phyloP scores from a whole-genome alignment of 2,329 filamentous ascomycete genomes.

The Diaporthe humulicola region DNA sequence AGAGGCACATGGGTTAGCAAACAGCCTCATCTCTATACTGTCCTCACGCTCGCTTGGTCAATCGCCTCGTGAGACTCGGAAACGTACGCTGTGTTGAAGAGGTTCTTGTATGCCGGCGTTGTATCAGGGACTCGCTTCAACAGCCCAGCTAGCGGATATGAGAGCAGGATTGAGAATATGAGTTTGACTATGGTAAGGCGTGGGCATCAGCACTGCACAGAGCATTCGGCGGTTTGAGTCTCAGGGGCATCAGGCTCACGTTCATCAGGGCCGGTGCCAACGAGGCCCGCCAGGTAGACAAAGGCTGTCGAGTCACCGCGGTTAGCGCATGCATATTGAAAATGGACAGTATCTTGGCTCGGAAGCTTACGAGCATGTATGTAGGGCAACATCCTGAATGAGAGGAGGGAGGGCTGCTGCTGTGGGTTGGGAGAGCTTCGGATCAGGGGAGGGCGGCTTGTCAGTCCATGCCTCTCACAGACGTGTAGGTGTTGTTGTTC shows the following conservation, averaged over 20 bases:
- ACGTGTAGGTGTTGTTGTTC: background rate
- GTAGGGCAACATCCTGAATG: slow-evolving; percentile 49
- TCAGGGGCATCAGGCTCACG: slow-evolving; percentile 50
- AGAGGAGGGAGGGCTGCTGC: background rate
- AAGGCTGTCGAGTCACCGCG: slow-evolving; percentile 54
- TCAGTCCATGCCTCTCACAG: slow-evolving; percentile 35
- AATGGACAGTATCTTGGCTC: no score
- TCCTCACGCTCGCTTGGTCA: background rate
- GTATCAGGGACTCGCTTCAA: slow-evolving; percentile 92
- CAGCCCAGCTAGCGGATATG: slow-evolving; percentile 89
- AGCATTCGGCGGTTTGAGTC: background rate
- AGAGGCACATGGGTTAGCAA: background rate
- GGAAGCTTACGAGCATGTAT: slow-evolving; percentile 49
- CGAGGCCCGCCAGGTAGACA: slow-evolving; percentile 53
- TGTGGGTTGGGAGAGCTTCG: background rate
- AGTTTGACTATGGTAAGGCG: slow-evolving; percentile 82
- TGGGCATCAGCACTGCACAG: slow-evolving; percentile 3
- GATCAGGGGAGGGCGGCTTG: background rate
- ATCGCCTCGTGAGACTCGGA: no score
- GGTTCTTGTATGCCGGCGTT: slow-evolving; percentile 86
- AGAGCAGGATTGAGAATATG: slow-evolving; percentile 89
- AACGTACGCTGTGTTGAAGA: slow-evolving; percentile 82
- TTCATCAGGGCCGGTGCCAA: slow-evolving; percentile 62
- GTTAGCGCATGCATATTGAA: slow-evolving; percentile 39
- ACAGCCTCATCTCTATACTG: background rate